A percentile compares a stretch with the other conserved stretches of the same genome.
phyloP scores from a whole-genome alignment of 306 rosid genomes.

The Luffa aegyptiaca region DNA sequence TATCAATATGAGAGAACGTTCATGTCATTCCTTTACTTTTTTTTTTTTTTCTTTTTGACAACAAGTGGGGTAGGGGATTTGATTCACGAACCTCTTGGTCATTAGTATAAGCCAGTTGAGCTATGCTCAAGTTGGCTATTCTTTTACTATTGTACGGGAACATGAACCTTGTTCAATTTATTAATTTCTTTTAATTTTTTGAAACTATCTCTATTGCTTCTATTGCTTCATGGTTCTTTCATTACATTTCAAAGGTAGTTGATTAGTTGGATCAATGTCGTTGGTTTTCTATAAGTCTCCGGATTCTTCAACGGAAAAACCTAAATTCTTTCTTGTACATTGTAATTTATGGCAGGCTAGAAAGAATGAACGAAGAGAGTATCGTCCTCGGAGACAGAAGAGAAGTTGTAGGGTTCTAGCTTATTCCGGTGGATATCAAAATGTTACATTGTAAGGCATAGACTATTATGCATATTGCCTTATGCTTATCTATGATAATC shows the following conservation, averaged over 20 bases:
- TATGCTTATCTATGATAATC: background rate
- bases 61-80: too few relatives aligned
- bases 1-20: background rate
- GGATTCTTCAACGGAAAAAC: background rate
- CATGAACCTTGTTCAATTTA: background rate
- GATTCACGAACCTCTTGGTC: too few relatives aligned
- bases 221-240: background rate
- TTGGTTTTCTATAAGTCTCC: background rate
- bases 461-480: background rate
- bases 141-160: background rate
- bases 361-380: constrained; percentile 38
- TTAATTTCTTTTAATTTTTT: background rate
- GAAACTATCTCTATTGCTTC: background rate
- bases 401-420: background rate
- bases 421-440: background rate
- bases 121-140: background rate
- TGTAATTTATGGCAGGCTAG: constrained; percentile 41
- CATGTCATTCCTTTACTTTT: too few relatives aligned
- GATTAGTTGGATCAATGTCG: background rate
- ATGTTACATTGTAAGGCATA: background rate
- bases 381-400: background rate
- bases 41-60: too few relatives aligned
- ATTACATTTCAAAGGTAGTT: background rate
- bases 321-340: background rate
- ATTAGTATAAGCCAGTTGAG: too few relatives aligned